Percentiles rank a stretch among this genome's conserved stretches.
phyloP scores from a whole-genome alignment of 805 yeast species.

The Wickerhamiella domercqiae region DNA sequence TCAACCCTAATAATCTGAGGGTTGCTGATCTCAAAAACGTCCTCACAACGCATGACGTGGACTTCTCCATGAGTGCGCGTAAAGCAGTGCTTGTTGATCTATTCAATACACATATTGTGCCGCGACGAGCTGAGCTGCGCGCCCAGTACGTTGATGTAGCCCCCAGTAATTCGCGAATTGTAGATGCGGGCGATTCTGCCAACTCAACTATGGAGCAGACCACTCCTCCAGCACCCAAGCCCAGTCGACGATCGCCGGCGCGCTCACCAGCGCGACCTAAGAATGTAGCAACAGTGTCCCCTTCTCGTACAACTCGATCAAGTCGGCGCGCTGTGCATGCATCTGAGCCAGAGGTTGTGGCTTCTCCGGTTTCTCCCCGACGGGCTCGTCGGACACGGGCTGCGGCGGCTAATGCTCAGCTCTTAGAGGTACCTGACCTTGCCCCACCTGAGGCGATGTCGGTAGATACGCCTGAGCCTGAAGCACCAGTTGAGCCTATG shows the following conservation, averaged over 20 bases:
- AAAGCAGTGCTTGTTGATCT: slow-evolving; percentile 49
- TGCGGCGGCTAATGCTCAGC: background rate
- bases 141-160: slow-evolving; percentile 20
- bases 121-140: slow-evolving; percentile 32
- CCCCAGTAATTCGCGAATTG: slow-evolving; percentile 28
- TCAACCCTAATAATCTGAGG: slow-evolving; percentile 49
- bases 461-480: background rate
- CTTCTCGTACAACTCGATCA: background rate
- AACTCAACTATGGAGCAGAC: background rate
- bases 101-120: slow-evolving; percentile 40
- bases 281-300: slow-evolving; percentile 1
- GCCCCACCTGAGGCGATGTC: background rate
- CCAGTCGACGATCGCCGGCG: background rate
- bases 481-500: background rate
- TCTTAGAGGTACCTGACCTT: background rate
- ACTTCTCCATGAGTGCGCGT: slow-evolving; percentile 45
- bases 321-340: background rate
- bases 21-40: slow-evolving; percentile 58
- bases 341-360: background rate
- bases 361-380: background rate
- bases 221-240: slow-evolving; percentile 1
- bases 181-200: slow-evolving; percentile 21
- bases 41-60: slow-evolving; percentile 46
- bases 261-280: slow-evolving; percentile 2
- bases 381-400: background rate